phyloP scores from a whole-genome alignment of 306 rosid genomes.

The Inga oerstediana region DNA sequence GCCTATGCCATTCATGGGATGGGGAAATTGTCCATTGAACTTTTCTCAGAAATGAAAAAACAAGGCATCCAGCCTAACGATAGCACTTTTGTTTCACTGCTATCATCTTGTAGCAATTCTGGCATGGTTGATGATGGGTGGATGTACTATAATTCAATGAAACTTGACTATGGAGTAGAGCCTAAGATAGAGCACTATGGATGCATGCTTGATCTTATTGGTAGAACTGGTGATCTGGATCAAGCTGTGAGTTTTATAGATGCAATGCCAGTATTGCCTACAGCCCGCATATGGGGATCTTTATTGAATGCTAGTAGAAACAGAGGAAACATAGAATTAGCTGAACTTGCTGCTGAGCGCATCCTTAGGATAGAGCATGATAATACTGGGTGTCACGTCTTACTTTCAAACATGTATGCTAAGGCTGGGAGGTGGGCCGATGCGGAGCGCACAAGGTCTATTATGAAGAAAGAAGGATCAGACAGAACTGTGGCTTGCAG shows the following conservation, averaged over 20 bases:
- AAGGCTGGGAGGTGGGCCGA: conserved; percentile 60
- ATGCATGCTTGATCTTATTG: conserved; percentile 61
- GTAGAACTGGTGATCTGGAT: conserved; percentile 47
- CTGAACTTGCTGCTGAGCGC: conserved; percentile 51
- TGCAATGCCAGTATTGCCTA: conserved; percentile 49
- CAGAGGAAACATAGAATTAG: conserved; percentile 50
- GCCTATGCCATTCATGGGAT: conserved; percentile 65
- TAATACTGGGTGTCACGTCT: conserved; percentile 54
- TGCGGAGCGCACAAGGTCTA: conserved; percentile 40
- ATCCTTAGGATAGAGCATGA: conserved; percentile 45
- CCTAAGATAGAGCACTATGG: conserved; percentile 67
- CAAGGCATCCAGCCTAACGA: conserved; percentile 46
- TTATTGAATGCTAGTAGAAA: conserved; percentile 59
- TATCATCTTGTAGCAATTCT: conserved; percentile 56
- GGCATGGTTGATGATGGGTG: conserved; percentile 58
- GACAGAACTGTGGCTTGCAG: conserved; percentile 46
- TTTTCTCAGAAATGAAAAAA: conserved; percentile 49
- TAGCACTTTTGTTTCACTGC: conserved; percentile 59
- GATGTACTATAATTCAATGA: conserved; percentile 52
- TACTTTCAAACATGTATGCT: conserved; percentile 64
- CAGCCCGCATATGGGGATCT: conserved; percentile 68
- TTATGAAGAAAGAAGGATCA: conserved; percentile 47
- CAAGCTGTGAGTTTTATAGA: conserved; percentile 54
- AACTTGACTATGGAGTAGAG: conserved; percentile 42
- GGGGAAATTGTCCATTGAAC: conserved; percentile 46